Conservation (phyloP, 805 yeast genomes). For the Zygoascus biomembranicola region DNA sequence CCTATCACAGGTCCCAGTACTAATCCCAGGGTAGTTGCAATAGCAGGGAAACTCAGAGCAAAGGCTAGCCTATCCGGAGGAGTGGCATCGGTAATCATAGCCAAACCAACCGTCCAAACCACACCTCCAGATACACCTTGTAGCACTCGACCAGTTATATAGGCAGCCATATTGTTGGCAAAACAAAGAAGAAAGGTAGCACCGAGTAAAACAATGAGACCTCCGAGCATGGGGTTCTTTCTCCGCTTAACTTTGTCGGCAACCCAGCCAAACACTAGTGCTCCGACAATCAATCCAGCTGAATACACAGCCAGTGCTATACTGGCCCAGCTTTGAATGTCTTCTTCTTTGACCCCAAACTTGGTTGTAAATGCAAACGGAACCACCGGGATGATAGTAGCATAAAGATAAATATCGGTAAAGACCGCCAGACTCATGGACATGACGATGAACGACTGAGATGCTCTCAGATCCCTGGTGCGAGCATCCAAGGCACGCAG, state of each 20-base stretch:
- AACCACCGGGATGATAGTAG: slow-evolving; percentile 26
- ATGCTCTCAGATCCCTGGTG: background rate
- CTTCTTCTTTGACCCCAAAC: slow-evolving; percentile 21
- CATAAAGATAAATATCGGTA: slow-evolving; percentile 27
- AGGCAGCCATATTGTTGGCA: slow-evolving; percentile 20
- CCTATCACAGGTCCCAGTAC: slow-evolving; percentile 30
- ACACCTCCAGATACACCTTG: slow-evolving; percentile 29
- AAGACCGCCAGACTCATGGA: slow-evolving; percentile 28
- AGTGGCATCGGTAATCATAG: slow-evolving; percentile 26
- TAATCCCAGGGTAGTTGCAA: slow-evolving; percentile 24
- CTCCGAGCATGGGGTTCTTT: slow-evolving; percentile 23
- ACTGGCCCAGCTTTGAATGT: slow-evolving; percentile 23
- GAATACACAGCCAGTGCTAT: slow-evolving; percentile 26
- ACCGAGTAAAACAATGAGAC: slow-evolving; percentile 23
- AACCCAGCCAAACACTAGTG: slow-evolving; percentile 24
- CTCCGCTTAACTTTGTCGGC: slow-evolving; percentile 22
- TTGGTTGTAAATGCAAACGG: slow-evolving; percentile 26
- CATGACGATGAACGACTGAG: slow-evolving; percentile 15
- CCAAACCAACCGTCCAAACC: slow-evolving; percentile 31
- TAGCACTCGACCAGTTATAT: slow-evolving; percentile 24
- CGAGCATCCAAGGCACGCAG: background rate
- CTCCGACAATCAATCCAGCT: slow-evolving; percentile 25
- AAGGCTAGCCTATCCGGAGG: slow-evolving; percentile 23
- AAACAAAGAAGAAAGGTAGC: slow-evolving; percentile 26
- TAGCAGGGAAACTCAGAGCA: slow-evolving; percentile 25